These are phyloP conservation scores for Penicillium arizonense DNA, from an alignment of 495 filamentous ascomycete species.

Conservation along the genomic window DNA sequence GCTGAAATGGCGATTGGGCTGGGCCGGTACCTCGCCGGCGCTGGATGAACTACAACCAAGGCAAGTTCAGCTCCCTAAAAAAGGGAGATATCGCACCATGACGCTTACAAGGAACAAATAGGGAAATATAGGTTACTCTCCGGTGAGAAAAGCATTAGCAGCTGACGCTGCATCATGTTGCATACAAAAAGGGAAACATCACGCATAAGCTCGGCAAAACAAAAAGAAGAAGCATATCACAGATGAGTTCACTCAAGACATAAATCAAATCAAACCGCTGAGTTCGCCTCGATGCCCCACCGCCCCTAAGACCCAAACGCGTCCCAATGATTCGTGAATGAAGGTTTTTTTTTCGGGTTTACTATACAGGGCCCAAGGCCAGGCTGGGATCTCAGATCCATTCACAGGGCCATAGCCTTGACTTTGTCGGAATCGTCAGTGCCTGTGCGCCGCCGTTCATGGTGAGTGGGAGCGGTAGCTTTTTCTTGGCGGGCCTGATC, in stretches of 20 bases:
- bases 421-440: conserved; percentile 50
- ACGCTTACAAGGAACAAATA: neutral
- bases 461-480: conserved; percentile 27
- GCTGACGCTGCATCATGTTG: conserved; percentile 9
- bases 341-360: conserved; percentile 36
- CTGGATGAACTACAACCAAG: too few relatives aligned
- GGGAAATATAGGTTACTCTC: neutral
- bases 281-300: conserved; percentile 46
- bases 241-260: conserved; percentile 27
- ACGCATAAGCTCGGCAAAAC: conserved; percentile 21
- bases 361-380: conserved; percentile 47
- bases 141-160: neutral
- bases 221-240: conserved; percentile 17
- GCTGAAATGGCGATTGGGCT: too few relatives aligned
- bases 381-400: conserved; percentile 21
- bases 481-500: conserved; percentile 83
- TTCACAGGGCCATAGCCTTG: conserved; percentile 35
- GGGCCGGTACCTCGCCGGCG: too few relatives aligned
- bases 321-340: conserved; percentile 41
- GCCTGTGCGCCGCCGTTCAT: conserved; percentile 46
- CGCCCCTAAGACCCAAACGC: conserved; percentile 39
- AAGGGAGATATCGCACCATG: neutral
- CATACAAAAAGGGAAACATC: conserved; percentile 19
- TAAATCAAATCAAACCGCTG: conserved; percentile 41
- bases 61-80: neutral